phyloP scores from a whole-genome alignment of 1,284 basidiomycete species.

The Irpex lacteus region DNA sequence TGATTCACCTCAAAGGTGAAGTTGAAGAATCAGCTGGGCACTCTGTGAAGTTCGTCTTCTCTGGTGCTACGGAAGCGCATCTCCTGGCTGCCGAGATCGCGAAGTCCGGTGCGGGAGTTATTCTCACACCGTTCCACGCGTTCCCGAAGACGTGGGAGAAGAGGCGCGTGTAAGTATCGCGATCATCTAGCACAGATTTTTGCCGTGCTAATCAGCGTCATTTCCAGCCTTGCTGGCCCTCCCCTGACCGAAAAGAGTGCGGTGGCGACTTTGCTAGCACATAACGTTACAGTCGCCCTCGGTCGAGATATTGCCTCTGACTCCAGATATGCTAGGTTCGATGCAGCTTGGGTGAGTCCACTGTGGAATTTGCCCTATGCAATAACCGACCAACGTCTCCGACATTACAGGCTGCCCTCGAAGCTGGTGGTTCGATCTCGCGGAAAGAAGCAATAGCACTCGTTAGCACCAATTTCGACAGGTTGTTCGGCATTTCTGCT shows the following conservation, averaged over 20 bases:
- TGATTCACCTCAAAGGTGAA: conserved; percentile 70
- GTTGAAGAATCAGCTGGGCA: conserved; percentile 49
- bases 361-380: too few species aligned
- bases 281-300: conserved; percentile 70
- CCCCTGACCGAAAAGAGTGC: conserved; percentile 61
- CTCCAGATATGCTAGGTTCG: conserved; percentile 68
- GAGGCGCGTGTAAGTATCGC: conserved; percentile 51
- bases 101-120: conserved; percentile 65
- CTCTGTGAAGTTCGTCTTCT: conserved; percentile 56
- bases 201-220: conserved; percentile 16
- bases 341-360: conserved; percentile 62
- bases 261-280: conserved; percentile 47
- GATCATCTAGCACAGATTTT: neutral
- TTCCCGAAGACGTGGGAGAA: conserved; percentile 71
- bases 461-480: conserved; percentile 62
- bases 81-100: conserved; percentile 73
- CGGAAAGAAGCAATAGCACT: conserved; percentile 56
- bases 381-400: too few species aligned
- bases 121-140: conserved; percentile 58
- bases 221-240: conserved; percentile 59
- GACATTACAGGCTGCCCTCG: conserved; percentile 16
- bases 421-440: conserved; percentile 38
- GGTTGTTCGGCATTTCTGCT: conserved; percentile 54
- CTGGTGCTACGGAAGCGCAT: conserved; percentile 74
- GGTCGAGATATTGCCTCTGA: conserved; percentile 60